Base-by-base conservation (phyloP, 345 rosid species). In the Clarkia xantiana region DNA sequence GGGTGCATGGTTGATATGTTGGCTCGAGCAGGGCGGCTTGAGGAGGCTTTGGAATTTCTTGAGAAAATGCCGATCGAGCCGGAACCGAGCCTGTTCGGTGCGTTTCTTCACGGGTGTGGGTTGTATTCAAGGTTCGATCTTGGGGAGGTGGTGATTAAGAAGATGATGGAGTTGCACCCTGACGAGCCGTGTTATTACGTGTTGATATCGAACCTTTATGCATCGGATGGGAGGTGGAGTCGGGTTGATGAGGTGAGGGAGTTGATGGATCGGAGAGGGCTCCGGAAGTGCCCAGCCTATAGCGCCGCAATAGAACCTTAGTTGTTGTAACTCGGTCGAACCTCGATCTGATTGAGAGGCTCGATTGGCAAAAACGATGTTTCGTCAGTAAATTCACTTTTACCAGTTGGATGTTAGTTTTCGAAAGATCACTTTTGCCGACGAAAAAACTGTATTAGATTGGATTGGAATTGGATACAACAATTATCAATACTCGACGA, bases 51-150 rank as follows among this genome's bases (percentile, higher is more conserved):
- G 61, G 77, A 78, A 3, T 67, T 89, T 59, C 65, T 89, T 6
- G 71, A 76, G 55, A 75, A 73, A 47, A 72, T 80, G 94, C 95
- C 94, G 2, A 54, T 74, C 59, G 60, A 73, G 58, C 95, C 95
- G 20, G 77, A 64, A 45, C 64, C 56, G 53, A 65, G 76, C 58
- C 57, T 79, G 59, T 77, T 72, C 23, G 87, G 83, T 38, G 87
- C 97, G 22, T 80, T 85, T 66, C 95, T 82, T 55, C 95, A 85
- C 23, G 97, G 97, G 23, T 89, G 97, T 57, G 74, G 81, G 49
- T 74, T 85, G 55, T 72, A 85, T 68, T 78, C 94, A 10, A 80
- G 94, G 69, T 75, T 82, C 57, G 97, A 85, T 70, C 81, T 85
- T 16, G 97, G 87, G 42, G 80, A 80, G 71, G 19, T 61, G 42